Percentiles rank a stretch among this genome's conserved stretches.
Evolutionary conservation across 2,329 filamentous ascomycete genomes (phyloP).

Genomic region (Alternaria panax): DNA sequence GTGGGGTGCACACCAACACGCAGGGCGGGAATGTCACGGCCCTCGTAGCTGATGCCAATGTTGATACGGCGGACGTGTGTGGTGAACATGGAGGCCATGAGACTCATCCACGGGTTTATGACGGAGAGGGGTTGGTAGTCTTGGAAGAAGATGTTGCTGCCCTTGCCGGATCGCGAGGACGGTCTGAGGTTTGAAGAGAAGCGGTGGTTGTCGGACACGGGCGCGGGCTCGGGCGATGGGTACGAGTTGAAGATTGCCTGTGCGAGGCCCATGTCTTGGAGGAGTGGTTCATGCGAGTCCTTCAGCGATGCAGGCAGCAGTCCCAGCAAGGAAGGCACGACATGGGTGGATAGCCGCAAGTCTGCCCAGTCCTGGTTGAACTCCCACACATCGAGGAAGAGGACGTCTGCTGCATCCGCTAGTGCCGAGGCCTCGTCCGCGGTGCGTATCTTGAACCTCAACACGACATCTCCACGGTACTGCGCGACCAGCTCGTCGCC

Average conservation of each 20-base stretch:
- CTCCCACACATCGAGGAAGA: constrained; percentile 92
- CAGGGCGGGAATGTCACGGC: constrained; percentile 82
- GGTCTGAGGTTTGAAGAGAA: constrained; percentile 39
- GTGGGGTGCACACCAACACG: constrained; percentile 71
- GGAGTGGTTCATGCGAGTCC: constrained; percentile 74
- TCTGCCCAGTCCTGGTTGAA: constrained; percentile 84
- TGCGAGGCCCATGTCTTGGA: constrained; percentile 74
- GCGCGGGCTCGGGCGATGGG: constrained; percentile 56
- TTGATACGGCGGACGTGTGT: constrained; percentile 75
- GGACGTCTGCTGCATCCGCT: constrained; percentile 73
- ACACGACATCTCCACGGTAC: constrained; percentile 84
- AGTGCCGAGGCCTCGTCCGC: constrained; percentile 73
- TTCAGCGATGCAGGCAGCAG: constrained; percentile 79
- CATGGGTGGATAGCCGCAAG: constrained; percentile 77
- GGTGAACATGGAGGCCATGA: constrained; percentile 89
- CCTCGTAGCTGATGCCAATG: constrained; percentile 87
- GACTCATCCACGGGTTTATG: constrained; percentile 88
- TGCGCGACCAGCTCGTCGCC: constrained; percentile 48
- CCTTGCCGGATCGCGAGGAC: constrained; percentile 57
- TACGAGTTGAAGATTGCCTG: constrained; percentile 80
- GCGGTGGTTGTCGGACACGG: constrained; percentile 35
- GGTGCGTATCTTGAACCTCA: constrained; percentile 82
- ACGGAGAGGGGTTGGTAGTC: constrained; percentile 90
- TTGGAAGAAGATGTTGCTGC: constrained; percentile 75
- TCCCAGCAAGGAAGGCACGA: constrained; percentile 78